phyloP scores from a whole-genome alignment of 164 flowering plant genomes.

The Piper betle region DNA sequence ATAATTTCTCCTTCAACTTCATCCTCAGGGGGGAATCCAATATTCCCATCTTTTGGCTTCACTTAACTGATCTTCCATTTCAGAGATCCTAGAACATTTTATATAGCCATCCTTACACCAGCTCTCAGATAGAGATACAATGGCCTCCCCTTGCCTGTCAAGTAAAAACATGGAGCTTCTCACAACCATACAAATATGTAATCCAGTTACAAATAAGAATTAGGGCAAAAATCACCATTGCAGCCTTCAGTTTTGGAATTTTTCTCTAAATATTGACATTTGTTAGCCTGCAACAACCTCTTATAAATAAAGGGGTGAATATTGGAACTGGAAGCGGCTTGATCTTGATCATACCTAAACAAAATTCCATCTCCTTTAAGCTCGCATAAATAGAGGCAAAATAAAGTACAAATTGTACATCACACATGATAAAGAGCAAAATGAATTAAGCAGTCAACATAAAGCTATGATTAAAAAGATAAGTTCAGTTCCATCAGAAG shows the following conservation, averaged over 20 bases:
- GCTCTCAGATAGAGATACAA: neutral
- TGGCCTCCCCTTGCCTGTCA: constrained; percentile 27
- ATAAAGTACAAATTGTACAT: neutral
- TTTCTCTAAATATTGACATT: constrained; percentile 9
- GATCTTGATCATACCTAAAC: constrained; percentile 22
- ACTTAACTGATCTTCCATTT: constrained; percentile 29
- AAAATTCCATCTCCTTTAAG: neutral
- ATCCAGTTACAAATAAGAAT: neutral
- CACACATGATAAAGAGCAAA: too few species aligned
- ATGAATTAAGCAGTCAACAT: too few species aligned
- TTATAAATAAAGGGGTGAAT: constrained; percentile 41
- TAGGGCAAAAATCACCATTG: constrained; percentile 21
- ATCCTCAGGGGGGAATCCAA: constrained; percentile 52
- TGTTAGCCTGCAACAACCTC: constrained; percentile 29
- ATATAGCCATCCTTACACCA: neutral
- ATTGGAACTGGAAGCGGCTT: constrained; percentile 15
- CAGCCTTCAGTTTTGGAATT: constrained; percentile 5
- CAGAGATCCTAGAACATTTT: neutral
- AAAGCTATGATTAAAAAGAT: too few species aligned
- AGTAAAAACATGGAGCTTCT: constrained; percentile 4
- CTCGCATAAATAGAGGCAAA: neutral
- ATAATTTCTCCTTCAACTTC: constrained; percentile 89
- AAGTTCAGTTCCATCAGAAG: too few species aligned
- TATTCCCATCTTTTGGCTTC: constrained; percentile 37
- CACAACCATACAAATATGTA: constrained; percentile 1